Evolutionary conservation across 2,329 filamentous ascomycete genomes (phyloP), one percentile per base, ranked within the genome.

Genomic region (Fusarium subglutinans): DNA sequence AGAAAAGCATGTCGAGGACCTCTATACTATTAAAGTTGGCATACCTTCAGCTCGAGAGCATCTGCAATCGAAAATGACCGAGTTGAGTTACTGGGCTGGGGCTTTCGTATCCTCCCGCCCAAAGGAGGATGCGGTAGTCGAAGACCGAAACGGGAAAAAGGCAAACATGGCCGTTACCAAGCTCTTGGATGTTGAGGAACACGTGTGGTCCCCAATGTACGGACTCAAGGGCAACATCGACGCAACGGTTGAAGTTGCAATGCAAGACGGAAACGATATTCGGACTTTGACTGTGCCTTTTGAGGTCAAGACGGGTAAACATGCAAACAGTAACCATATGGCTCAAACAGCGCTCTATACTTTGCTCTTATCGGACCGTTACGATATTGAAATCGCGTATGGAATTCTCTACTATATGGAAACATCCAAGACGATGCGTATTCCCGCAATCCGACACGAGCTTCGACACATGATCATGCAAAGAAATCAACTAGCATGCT

Each of bases 201-300:
- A 98, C 80, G 91, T 99, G 35, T 99, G 96, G 96, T 98, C 96
- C 12, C 96, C 96, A 2, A 96, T 95, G 90, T 99, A 97, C 80
- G 96, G 96, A 1, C 86, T 99, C 22, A 99, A 99, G 82, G 96
- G 96, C 37, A 99, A 98, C 77, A 96, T 99, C 68, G 96, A 99
- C 83, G 96, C 96, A 35, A 98, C 96, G 1, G 93, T 99, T 2
- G 94, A 99, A 83, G 93, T 96, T 22, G 90, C 89, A 1, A 93
- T 98, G 86, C 86, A 90, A 63, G 93, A 97, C 64, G 89, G 90
- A 33, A 85, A 88, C n/a, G 87, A 89, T 37, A 83, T 86, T 53
- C 90, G 90, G 69, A 93, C 89, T 10, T 85, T 98, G 71, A 95
- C 95, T 0, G 94, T 98, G 8, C 96, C 96, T 0, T 94, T 99